Evolutionary conservation across 1,139 yeast genomes (phyloP), one percentile per base, ranked within the genome.

Genomic region (Candida mesenterica): DNA sequence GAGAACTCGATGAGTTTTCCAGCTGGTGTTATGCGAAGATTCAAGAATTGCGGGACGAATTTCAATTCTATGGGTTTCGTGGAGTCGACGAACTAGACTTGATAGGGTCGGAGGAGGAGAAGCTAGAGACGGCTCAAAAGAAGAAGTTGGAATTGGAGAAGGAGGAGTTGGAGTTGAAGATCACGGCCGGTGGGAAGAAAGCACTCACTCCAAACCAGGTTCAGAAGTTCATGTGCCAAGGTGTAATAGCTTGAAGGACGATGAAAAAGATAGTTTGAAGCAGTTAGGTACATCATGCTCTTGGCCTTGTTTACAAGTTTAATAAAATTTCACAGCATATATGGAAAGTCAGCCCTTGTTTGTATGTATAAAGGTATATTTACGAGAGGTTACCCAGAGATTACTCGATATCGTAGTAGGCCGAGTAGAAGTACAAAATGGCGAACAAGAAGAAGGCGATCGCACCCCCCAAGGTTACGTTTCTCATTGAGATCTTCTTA

Each of bases 381-480:
- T n/a, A n/a, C n/a, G n/a, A n/a, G n/a, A n/a, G n/a, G n/a, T n/a
- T n/a, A n/a, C n/a, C n/a, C n/a, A n/a, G n/a, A n/a, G n/a, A n/a
- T n/a, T 24, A 24, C 40, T 59, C 66, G 28, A 52, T 39, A 39
- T 60, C 58, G 41, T 61, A 63, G 45, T 61, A 61, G 23, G 88
- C 87, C 48, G 81, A 85, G 57, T 78, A 77, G 43, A 90, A 77
- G 62, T 94, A 94, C 56, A 88, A 65, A 26, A 88, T 53, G 13
- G 97, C 79, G 62, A 94, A 92, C 28, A 88, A 59, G 46, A 89
- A 75, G 63, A 92, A 92, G 15, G 96, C 90, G 39, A 71, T 60
- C 6, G 97, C 85, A 30, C 99, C 98, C 33, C 95, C 90, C 38
- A 92, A 67, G 1, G 97, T 89, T 44, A 92, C 92, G 31, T 84